phyloP scores from a whole-genome alignment of 192 early-diverging fungal species.

The Coemansia sp. region DNA sequence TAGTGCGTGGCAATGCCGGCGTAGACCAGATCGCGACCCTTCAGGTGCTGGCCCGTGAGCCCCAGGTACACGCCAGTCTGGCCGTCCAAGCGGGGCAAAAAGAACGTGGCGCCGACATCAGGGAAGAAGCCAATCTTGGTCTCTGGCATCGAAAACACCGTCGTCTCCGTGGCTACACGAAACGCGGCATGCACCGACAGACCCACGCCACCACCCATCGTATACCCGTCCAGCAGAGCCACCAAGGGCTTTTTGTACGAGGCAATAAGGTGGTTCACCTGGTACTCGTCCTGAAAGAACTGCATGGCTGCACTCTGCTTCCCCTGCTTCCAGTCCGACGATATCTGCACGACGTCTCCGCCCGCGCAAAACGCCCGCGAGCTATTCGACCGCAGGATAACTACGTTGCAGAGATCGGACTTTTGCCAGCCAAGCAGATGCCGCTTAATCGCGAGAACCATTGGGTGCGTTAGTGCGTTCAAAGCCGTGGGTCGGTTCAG shows the following conservation, averaged over 20 bases:
- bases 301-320: conserved; percentile 53
- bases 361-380: conserved; percentile 89
- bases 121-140: conserved; percentile 95
- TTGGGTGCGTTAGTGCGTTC: conserved; percentile 81
- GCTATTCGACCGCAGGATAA: conserved; percentile 75
- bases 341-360: conserved; percentile 68
- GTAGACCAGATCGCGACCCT: conserved; percentile 82
- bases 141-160: conserved; percentile 97
- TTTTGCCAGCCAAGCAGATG: conserved; percentile 85
- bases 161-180: conserved; percentile 93
- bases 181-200: conserved; percentile 94
- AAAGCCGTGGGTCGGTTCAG: conserved; percentile 77
- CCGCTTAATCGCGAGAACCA: conserved; percentile 78
- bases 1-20: conserved; percentile 97
- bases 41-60: conserved; percentile 76
- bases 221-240: conserved; percentile 82
- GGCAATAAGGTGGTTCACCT: conserved; percentile 88
- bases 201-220: conserved; percentile 97
- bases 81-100: conserved; percentile 92
- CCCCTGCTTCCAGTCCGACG: conserved; percentile 41
- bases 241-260: conserved; percentile 86
- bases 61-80: conserved; percentile 89
- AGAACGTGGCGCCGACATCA: conserved; percentile 94
- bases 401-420: conserved; percentile 83
- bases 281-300: conserved; percentile 93